Evolutionary conservation across 129 eudicot species (phyloP).

Genomic region (Smallanthus sonchifolius): DNA sequence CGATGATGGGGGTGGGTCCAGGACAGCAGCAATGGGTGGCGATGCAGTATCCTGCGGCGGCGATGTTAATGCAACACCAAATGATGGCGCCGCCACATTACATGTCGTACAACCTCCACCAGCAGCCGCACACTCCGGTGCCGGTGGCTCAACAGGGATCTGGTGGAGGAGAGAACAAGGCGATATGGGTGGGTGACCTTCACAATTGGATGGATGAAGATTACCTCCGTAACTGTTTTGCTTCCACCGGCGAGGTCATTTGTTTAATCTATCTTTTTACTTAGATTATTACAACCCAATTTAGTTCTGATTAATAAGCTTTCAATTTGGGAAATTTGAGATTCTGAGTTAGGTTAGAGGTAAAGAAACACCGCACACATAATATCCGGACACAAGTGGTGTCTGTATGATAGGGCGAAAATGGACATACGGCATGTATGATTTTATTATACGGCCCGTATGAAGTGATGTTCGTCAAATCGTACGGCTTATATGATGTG

Average conservation of each 20-base stretch:
- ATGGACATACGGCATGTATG: too few species aligned
- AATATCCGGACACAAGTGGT: too few species aligned
- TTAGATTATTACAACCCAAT: too few species aligned
- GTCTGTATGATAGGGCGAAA: too few species aligned
- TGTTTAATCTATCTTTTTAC: neutral
- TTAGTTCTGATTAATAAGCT: neutral
- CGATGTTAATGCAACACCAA: slow-evolving; percentile 80
- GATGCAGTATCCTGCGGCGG: slow-evolving; percentile 83
- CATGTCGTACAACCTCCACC: slow-evolving; percentile 53
- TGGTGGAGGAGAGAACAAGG: slow-evolving; percentile 54
- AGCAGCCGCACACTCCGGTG: slow-evolving; percentile 22
- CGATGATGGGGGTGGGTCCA: slow-evolving; percentile 19
- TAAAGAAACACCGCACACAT: too few species aligned
- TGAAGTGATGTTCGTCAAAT: too few species aligned
- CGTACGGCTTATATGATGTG: too few species aligned
- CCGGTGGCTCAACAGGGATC: slow-evolving; percentile 40
- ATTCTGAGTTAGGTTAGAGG: too few species aligned
- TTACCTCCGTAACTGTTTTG: slow-evolving; percentile 75
- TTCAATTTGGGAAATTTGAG: neutral
- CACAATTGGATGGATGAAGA: slow-evolving; percentile 94
- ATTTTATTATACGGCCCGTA: too few species aligned
- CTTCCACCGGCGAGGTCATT: slow-evolving; percentile 69
- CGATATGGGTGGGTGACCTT: slow-evolving; percentile 88
- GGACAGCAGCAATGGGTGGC: slow-evolving; percentile 64
- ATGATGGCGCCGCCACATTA: slow-evolving; percentile 74